phyloP scores from a whole-genome alignment of 2,329 filamentous ascomycete genomes.

The Fusarium neocosmosporiellum region DNA sequence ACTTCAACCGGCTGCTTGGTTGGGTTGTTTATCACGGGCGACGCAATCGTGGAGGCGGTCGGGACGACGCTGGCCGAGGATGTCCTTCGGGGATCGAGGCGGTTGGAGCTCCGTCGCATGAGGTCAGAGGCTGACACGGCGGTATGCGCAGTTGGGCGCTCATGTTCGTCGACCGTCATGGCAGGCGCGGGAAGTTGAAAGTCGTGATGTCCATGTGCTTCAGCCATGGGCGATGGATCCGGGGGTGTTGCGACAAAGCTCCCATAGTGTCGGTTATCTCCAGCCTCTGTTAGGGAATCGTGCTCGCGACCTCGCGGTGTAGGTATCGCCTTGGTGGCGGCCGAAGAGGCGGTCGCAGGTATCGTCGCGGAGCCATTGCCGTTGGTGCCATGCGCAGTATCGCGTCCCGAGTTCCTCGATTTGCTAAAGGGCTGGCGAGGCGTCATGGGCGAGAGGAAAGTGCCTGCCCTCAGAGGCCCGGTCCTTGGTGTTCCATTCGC shows the following conservation, averaged over 20 bases:
- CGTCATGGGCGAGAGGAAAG: constrained; percentile 43
- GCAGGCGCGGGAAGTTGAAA: constrained; percentile 68
- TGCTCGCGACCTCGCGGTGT: constrained; percentile 47
- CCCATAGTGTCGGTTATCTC: constrained; percentile 60
- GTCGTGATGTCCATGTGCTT: constrained; percentile 35
- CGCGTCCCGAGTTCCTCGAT: background rate
- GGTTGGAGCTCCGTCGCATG: constrained; percentile 34
- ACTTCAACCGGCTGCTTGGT: constrained; percentile 35
- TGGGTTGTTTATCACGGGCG: constrained; percentile 2
- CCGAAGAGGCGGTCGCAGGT: constrained; percentile 20
- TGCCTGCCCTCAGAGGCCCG: constrained; percentile 48
- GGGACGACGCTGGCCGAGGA: constrained; percentile 46
- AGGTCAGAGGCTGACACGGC: constrained; percentile 23
- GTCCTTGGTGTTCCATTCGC: constrained; percentile 64
- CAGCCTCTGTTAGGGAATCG: constrained; percentile 54
- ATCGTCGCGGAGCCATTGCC: constrained; percentile 13
- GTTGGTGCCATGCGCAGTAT: constrained; percentile 5
- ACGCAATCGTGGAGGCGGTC: constrained; percentile 27
- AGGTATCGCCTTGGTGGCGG: constrained; percentile 33
- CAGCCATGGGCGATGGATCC: constrained; percentile 39
- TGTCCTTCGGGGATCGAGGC: constrained; percentile 50
- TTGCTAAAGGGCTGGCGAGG: constrained; percentile 28
- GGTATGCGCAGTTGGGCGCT: constrained; percentile 41
- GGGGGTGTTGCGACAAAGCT: constrained; percentile 62
- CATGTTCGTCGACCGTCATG: constrained; percentile 52